These are phyloP conservation scores for Kwoniella shivajii DNA, from an alignment of 1,284 basidiomycete species.

Conservation along the genomic window DNA sequence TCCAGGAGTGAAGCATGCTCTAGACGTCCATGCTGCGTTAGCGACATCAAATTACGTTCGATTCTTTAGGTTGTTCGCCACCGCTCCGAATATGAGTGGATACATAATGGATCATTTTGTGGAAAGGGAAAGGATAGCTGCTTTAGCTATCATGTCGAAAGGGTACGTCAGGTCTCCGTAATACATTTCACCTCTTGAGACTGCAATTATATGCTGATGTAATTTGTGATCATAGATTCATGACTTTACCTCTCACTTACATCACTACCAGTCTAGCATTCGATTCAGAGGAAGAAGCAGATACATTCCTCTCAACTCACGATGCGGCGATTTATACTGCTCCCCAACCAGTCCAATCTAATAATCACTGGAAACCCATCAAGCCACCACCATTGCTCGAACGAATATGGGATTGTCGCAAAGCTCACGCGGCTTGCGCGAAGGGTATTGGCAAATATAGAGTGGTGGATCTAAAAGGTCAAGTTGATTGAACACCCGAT, in stretches of 20 bases:
- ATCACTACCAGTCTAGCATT: constrained; percentile 82
- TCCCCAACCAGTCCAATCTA: constrained; percentile 16
- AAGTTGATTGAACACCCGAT: constrained; percentile 55
- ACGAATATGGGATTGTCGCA: constrained; percentile 58
- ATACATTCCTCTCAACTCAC: constrained; percentile 72
- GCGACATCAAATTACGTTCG: constrained; percentile 92
- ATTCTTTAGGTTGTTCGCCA: constrained; percentile 81
- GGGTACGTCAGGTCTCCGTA: too few relatives aligned
- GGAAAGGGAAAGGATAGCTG: constrained; percentile 83
- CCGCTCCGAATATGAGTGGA: constrained; percentile 93
- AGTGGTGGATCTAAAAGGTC: constrained; percentile 60
- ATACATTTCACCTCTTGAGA: constrained; percentile 19
- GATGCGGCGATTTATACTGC: constrained; percentile 67
- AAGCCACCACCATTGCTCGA: constrained; percentile 33
- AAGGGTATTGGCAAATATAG: constrained; percentile 55
- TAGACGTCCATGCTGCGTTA: constrained; percentile 82
- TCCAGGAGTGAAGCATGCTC: constrained; percentile 80
- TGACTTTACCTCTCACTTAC: constrained; percentile 73
- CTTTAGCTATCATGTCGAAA: constrained; percentile 86
- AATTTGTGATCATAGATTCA: constrained; percentile 63
- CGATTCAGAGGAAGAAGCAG: constrained; percentile 65
- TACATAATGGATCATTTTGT: constrained; percentile 99
- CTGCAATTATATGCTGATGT: not conserved
- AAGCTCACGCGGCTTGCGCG: constrained; percentile 51
- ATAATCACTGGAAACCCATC: constrained; percentile 32